A percentile compares a stretch with the other conserved stretches of the same genome.
Evolutionary conservation across 805 yeast genomes (phyloP).

Genomic region (Cyberlindnera xylosilytica): DNA sequence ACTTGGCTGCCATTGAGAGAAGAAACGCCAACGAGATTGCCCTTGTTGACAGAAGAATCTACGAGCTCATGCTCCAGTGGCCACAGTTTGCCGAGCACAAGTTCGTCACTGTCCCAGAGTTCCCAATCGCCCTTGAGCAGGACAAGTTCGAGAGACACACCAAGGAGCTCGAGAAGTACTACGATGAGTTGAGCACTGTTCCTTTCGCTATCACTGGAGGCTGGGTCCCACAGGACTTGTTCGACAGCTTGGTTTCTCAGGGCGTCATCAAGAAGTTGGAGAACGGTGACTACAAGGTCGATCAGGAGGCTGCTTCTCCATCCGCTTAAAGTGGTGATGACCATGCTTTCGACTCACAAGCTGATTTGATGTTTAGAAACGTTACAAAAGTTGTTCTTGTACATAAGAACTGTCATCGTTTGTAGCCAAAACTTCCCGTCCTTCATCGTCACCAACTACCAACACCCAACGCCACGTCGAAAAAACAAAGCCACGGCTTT

Average conservation of each 20-base stretch:
- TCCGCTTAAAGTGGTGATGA: neutral
- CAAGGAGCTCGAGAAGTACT: conserved; percentile 59
- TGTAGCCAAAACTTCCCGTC: too few species aligned
- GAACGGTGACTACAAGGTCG: conserved; percentile 48
- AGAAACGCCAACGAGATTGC: conserved; percentile 57
- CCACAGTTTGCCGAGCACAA: conserved; percentile 56
- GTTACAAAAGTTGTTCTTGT: too few species aligned
- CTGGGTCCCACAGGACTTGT: conserved; percentile 95
- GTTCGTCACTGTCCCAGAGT: conserved; percentile 46
- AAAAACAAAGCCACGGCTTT: too few species aligned
- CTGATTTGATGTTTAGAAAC: too few species aligned
- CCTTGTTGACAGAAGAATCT: conserved; percentile 61
- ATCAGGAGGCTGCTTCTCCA: conserved; percentile 15
- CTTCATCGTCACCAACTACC: neutral
- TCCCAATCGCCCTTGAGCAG: conserved; percentile 61
- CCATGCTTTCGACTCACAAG: too few species aligned
- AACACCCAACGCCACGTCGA: neutral
- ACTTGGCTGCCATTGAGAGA: conserved; percentile 55
- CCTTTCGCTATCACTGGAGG: conserved; percentile 92
- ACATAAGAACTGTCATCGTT: neutral
- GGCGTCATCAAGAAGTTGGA: conserved; percentile 64
- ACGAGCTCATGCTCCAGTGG: conserved; percentile 70
- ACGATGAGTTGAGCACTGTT: conserved; percentile 58
- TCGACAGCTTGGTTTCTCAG: conserved; percentile 61
- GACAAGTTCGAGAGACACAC: conserved; percentile 58